Base-by-base conservation (phyloP, 805 yeast genomes). In the Nakazawaea laoshanensis region DNA sequence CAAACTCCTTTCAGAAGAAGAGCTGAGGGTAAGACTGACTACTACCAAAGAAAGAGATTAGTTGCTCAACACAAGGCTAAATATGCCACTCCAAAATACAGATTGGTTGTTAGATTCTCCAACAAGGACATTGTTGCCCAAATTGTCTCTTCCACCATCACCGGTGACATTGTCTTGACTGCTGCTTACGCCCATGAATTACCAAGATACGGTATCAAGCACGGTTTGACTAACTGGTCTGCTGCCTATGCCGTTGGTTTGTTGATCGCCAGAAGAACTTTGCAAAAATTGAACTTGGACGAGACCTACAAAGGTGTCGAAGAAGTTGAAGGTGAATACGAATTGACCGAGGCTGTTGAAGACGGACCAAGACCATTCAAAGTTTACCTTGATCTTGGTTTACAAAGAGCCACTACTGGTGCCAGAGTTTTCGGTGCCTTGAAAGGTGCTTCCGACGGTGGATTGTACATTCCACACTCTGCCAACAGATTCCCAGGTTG, bases 401-500 rank as follows among this genome's bases (percentile, higher is more conserved):
- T 92, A 67, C 94, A 87, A 73, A 88, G 98, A 82, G 87, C 98
- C 73, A 92, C 98, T 74, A 88, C 97, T 59, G 98, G 98, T 86
- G 96, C 97, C 63, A 85, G 95, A 72, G 77, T 92, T 66, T 92
- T 92, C 60, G 98, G 97, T 85, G 96, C 92, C 62, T 75, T 92
- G 61, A 92, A 92, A 82, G 98, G 98, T 83, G 98, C 98, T 61
- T 89, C 97, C 47, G 98, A 92, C 66, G 98, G 98, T 84, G 98
- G 98, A 58, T 76, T 92, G 59, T 86, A 83, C 88, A 75, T 92
- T 63, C 98, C 98, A 53, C 98, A 92, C 88, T 86, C 95, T 55
- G 84, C 95, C 63, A 88, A 88, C 79, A 88, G 98, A 82, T 92
- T 88, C 95, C 98, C 98, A 70, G 98, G 98, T 74, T 92, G 89